Conservation (phyloP, 345 rosid species). For the Bruguiera gymnorhiza region DNA sequence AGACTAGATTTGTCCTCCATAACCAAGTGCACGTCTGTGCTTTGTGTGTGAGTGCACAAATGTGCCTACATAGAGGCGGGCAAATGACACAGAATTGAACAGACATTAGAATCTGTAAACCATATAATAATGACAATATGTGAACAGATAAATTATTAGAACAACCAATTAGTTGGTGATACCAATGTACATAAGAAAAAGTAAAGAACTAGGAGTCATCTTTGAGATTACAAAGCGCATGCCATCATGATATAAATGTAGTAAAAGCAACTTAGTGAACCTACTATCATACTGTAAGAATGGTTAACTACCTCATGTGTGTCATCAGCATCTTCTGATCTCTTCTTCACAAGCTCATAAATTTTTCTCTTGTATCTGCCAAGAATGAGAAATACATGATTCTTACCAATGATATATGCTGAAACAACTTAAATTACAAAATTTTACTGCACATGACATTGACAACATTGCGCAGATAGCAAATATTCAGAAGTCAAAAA, state of each 20-base stretch:
- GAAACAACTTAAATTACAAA: not conserved
- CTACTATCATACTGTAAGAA: not conserved
- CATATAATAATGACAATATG: not conserved
- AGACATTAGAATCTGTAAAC: no score
- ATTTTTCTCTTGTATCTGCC: constrained; percentile 77
- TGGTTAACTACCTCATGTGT: constrained; percentile 53
- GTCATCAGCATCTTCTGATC: constrained; percentile 61
- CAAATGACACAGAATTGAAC: no score
- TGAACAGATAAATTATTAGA: not conserved
- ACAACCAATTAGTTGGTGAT: no score
- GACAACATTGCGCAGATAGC: not conserved
- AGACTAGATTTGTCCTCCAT: no score
- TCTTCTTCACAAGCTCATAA: constrained; percentile 80
- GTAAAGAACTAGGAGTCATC: not conserved
- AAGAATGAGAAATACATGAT: constrained; percentile 14
- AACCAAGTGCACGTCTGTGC: no score
- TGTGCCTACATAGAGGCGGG: no score
- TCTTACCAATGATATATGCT: not conserved
- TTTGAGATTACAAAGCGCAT: not conserved
- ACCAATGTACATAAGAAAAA: not conserved
- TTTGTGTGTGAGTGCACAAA: no score
- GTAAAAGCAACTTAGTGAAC: not conserved
- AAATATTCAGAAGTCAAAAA: not conserved
- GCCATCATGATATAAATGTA: not conserved
- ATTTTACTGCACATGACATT: not conserved